Evolutionary conservation across 75 land plant species (phyloP).

Genomic region (Cupressus sempervirens): DNA sequence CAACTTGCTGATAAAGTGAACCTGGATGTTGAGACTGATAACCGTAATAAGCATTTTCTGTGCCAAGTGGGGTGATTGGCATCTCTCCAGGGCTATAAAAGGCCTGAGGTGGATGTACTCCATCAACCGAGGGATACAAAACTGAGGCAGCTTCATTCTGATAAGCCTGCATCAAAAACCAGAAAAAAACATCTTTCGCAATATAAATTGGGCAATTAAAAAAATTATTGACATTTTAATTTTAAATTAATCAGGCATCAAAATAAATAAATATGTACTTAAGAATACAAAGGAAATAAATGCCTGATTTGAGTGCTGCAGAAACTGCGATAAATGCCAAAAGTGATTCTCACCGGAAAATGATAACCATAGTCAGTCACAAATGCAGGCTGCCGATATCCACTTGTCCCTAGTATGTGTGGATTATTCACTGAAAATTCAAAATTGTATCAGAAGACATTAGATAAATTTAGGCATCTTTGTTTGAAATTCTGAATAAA

Average conservation of each 20-base stretch:
- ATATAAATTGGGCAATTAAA: not conserved
- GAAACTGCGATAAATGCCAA: not conserved
- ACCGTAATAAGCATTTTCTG: conserved; percentile 4
- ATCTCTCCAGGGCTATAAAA: conserved; percentile 5
- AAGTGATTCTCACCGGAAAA: not conserved
- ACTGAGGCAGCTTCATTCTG: conserved; percentile 2
- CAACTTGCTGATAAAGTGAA: not conserved
- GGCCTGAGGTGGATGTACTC: not conserved
- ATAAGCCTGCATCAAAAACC: not conserved
- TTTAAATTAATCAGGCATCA: not conserved
- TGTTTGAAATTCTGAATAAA: not conserved
- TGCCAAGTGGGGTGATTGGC: not conserved
- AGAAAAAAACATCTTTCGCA: not conserved
- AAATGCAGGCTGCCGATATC: not conserved
- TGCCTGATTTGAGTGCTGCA: not conserved
- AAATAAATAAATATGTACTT: not conserved
- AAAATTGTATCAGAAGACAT: not conserved
- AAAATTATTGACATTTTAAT: not conserved
- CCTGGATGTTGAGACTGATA: conserved; percentile 8
- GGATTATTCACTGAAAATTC: not conserved
- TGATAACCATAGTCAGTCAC: not conserved
- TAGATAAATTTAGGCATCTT: not conserved
- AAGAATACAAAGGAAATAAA: not conserved
- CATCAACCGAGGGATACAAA: not conserved
- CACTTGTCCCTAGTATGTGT: not conserved